phyloP scores from a whole-genome alignment of 2,329 filamentous ascomycete genomes.

The Colletotrichum musicola region DNA sequence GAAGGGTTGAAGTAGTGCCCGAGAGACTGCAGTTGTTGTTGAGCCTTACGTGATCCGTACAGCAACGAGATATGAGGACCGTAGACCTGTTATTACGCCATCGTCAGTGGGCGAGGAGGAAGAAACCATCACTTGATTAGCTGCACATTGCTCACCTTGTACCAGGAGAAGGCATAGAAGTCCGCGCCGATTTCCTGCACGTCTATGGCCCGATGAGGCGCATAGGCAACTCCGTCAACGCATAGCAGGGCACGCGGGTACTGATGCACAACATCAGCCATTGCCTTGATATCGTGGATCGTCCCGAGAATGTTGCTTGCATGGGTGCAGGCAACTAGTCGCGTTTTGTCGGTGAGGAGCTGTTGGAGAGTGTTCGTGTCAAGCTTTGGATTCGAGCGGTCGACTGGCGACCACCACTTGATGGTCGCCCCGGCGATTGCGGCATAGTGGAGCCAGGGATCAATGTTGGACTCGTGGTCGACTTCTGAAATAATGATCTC shows the following conservation, averaged over 20 bases:
- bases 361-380: background rate
- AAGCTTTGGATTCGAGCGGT: constrained; percentile 65
- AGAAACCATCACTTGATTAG: no score
- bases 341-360: constrained; percentile 61
- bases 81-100: constrained; percentile 61
- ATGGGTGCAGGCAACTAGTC: constrained; percentile 79
- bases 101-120: background rate
- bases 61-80: constrained; percentile 80
- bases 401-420: constrained; percentile 76
- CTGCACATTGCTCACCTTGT: constrained; percentile 63
- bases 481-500: constrained; percentile 78
- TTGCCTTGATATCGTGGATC: constrained; percentile 71
- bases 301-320: constrained; percentile 79
- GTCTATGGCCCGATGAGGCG: constrained; percentile 78
- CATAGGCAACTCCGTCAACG: constrained; percentile 82
- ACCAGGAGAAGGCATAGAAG: constrained; percentile 83
- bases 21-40: constrained; percentile 65
- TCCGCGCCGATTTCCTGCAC: constrained; percentile 77
- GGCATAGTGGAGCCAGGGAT: constrained; percentile 79
- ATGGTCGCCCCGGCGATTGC: constrained; percentile 69
- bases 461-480: constrained; percentile 84
- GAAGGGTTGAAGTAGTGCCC: constrained; percentile 77
- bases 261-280: constrained; percentile 65
- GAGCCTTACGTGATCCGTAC: constrained; percentile 71
- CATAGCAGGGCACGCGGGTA: constrained; percentile 69